Percentiles rank a stretch among this genome's conserved stretches.
Conservation (phyloP, 1,284 basidiomycete species). For the Cryptococcus sp. region DNA sequence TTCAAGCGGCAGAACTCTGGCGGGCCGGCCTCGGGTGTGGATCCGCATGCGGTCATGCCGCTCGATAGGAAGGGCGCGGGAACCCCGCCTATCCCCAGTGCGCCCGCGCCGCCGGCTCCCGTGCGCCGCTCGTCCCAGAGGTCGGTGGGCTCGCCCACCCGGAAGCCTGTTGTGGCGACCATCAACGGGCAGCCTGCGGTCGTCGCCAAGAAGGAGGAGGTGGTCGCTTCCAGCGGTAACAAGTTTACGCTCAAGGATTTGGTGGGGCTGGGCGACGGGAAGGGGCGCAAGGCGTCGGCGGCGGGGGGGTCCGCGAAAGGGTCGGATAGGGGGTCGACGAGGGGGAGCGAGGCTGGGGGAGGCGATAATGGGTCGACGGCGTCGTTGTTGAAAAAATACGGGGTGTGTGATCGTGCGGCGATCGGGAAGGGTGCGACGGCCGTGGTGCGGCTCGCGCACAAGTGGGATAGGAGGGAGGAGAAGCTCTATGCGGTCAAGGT, state of each 20-base stretch:
- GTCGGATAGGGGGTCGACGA: conserved; percentile 44
- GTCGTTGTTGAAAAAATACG: conserved; percentile 81
- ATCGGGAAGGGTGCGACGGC: conserved; percentile 98
- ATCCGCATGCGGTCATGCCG: conserved; percentile 7
- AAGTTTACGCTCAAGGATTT: conserved; percentile 83
- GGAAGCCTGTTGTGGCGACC: conserved; percentile 18
- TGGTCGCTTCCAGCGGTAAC: conserved; percentile 53
- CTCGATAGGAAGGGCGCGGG: conserved; percentile 19
- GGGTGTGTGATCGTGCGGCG: conserved; percentile 92
- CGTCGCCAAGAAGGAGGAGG: conserved; percentile 36
- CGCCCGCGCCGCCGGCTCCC: conserved; percentile 4
- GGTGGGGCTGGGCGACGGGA: conserved; percentile 53
- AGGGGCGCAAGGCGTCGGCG: conserved; percentile 64
- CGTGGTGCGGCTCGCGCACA: conserved; percentile 93
- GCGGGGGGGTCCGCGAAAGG: conserved; percentile 58
- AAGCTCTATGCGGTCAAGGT: conserved; percentile 99
- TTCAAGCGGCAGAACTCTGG: conserved; percentile 30
- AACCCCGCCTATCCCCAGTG: conserved; percentile 17
- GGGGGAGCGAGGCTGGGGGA: conserved; percentile 40
- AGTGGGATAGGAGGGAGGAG: conserved; percentile 95
- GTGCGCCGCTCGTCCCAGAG: conserved; percentile 29
- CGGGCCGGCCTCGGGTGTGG: too few species aligned
- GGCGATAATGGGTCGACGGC: conserved; percentile 47
- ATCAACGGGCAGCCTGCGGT: conserved; percentile 20
- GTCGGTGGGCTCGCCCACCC: conserved; percentile 22